These are phyloP conservation scores for Primulina tabacum DNA, from an alignment of 257 asterid species.

Conservation along the genomic window DNA sequence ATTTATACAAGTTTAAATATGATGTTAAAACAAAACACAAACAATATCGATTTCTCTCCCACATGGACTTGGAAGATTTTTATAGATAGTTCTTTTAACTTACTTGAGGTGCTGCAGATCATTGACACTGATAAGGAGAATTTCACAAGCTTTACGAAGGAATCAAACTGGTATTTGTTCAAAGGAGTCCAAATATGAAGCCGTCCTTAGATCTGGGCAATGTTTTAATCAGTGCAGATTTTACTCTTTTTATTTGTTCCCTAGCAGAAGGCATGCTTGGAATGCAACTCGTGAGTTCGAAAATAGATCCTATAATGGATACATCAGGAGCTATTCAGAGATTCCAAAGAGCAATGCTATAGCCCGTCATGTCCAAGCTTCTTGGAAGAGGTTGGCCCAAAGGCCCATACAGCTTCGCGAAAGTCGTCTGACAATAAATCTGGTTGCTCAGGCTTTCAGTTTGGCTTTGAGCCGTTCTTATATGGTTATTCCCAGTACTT, in stretches of 20 bases:
- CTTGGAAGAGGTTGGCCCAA: slow-evolving; percentile 58
- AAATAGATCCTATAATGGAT: slow-evolving; percentile 26
- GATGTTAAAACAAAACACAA: slow-evolving; percentile 9
- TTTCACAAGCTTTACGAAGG: slow-evolving; percentile 28
- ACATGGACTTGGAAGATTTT: not conserved
- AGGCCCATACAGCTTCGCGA: slow-evolving; percentile 28
- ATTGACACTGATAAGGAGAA: slow-evolving; percentile 41
- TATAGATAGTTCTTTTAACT: slow-evolving; percentile 21
- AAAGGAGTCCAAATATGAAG: slow-evolving; percentile 38
- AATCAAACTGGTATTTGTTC: slow-evolving; percentile 20
- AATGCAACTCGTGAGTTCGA: slow-evolving; percentile 29
- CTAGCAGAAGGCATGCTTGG: slow-evolving; percentile 39
- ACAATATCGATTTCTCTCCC: slow-evolving; percentile 14
- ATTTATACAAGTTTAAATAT: slow-evolving; percentile 1
- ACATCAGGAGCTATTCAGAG: slow-evolving; percentile 37
- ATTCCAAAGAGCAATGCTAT: slow-evolving; percentile 39
- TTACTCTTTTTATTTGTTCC: slow-evolving; percentile 34
- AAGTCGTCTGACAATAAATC: slow-evolving; percentile 39
- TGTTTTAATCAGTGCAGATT: slow-evolving; percentile 37
- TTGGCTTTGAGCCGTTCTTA: slow-evolving; percentile 67
- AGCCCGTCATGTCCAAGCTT: slow-evolving; percentile 49
- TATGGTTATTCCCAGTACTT: slow-evolving; percentile 58
- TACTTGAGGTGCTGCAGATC: slow-evolving; percentile 42
- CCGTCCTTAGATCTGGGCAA: slow-evolving; percentile 29
- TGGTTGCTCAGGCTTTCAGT: slow-evolving; percentile 80